Conservation (phyloP, 306 rosid genomes). For the Pyrus pyrifolia region DNA sequence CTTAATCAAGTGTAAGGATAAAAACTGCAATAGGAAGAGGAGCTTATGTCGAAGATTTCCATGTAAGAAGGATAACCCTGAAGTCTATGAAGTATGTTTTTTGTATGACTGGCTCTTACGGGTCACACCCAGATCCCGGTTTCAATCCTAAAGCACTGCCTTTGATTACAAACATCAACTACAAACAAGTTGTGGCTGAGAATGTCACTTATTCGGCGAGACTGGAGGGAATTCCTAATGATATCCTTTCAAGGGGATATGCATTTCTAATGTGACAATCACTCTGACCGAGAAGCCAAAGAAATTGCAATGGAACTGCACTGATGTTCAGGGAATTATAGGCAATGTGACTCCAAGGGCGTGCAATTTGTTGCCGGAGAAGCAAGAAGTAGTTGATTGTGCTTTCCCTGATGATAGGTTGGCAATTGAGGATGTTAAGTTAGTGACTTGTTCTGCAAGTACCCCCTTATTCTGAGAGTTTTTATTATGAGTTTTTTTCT, state of each 20-base stretch:
- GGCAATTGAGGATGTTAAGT: conserved; percentile 44
- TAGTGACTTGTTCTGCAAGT: conserved; percentile 31
- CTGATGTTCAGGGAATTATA: conserved; percentile 38
- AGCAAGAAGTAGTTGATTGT: conserved; percentile 24
- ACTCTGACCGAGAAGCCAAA: conserved; percentile 8
- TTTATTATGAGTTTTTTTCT: not conserved
- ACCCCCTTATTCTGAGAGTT: not conserved
- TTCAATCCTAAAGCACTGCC: conserved; percentile 64
- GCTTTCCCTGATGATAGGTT: conserved; percentile 38
- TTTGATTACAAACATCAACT: conserved; percentile 36
- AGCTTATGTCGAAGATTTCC: conserved; percentile 53
- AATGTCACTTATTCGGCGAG: conserved; percentile 39
- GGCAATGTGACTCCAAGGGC: conserved; percentile 53
- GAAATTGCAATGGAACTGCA: conserved; percentile 56
- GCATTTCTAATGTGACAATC: conserved; percentile 42
- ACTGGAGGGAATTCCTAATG: conserved; percentile 41
- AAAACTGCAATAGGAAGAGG: conserved; percentile 60
- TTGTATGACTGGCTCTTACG: conserved; percentile 56
- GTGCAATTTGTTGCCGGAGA: conserved; percentile 40
- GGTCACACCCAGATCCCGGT: not conserved
- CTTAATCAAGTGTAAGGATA: conserved; percentile 55
- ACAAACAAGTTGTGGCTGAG: conserved; percentile 37
- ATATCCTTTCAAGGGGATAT: conserved; percentile 50
- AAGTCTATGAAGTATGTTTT: conserved; percentile 58
- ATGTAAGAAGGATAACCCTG: conserved; percentile 34